These are phyloP conservation scores for Boletus bicolor DNA, from an alignment of 768 basidiomycete species.

Conservation along the genomic window DNA sequence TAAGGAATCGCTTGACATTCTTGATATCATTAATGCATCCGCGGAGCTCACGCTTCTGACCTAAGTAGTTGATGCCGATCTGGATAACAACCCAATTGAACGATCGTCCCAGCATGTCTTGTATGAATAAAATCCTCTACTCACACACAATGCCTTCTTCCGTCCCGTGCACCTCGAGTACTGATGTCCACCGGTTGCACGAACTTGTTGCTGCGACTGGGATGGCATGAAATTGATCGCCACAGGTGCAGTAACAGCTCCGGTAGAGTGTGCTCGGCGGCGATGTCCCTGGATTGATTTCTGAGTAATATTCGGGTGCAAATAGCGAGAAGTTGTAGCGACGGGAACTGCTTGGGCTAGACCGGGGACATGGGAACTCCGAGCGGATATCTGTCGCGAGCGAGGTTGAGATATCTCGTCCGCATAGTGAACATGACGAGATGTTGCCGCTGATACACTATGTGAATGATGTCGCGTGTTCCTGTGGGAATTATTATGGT, in stretches of 20 bases:
- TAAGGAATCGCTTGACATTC: slow-evolving; percentile 66
- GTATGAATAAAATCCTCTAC: slow-evolving; percentile 3
- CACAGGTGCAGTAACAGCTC: slow-evolving; percentile 4
- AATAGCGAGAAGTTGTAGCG: neutral
- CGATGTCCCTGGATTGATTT: slow-evolving; percentile 14
- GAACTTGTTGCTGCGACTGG: slow-evolving; percentile 1
- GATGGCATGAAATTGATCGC: slow-evolving; percentile 2
- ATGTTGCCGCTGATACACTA: slow-evolving; percentile 14
- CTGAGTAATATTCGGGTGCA: neutral
- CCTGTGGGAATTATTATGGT: neutral
- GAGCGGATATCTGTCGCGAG: slow-evolving; percentile 9
- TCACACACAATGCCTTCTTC: slow-evolving; percentile 49
- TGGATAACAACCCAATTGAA: slow-evolving; percentile 22
- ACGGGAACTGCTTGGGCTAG: neutral
- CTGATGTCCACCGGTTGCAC: slow-evolving; percentile 24
- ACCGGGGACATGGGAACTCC: neutral
- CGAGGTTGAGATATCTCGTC: slow-evolving; percentile 11
- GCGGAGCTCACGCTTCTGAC: slow-evolving; percentile 56
- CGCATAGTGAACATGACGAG: slow-evolving; percentile 28
- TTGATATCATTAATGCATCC: slow-evolving; percentile 84
- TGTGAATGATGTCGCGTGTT: slow-evolving; percentile 4
- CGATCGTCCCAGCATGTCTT: neutral
- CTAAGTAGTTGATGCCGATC: slow-evolving; percentile 81
- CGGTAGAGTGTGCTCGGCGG: slow-evolving; percentile 21
- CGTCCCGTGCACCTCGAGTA: slow-evolving; percentile 50